A percentile compares a stretch with the other conserved stretches of the same genome.
Evolutionary conservation across 306 rosid genomes (phyloP).

Genomic region (Psophocarpus tetragonolobus): DNA sequence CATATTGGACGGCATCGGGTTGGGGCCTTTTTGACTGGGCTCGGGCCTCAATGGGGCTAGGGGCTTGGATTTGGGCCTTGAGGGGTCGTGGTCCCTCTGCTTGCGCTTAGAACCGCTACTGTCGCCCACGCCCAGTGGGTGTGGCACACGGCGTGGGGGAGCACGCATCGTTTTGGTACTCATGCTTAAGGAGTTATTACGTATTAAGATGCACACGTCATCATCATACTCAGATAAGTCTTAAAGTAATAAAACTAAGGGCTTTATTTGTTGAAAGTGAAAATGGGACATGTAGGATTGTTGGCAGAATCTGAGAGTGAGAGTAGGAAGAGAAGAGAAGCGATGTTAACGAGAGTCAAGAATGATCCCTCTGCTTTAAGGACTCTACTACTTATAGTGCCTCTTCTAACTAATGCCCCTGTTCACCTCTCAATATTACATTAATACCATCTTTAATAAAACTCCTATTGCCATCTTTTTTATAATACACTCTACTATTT

Average conservation of each 20-base stretch:
- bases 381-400: conserved; percentile 23
- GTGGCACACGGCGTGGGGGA: conserved; percentile 61
- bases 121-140: background rate
- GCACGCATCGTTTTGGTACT: conserved; percentile 83
- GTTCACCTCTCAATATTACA: background rate
- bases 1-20: conserved; percentile 14
- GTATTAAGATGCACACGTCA: conserved; percentile 45
- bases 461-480: too few relatives aligned
- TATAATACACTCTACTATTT: too few relatives aligned
- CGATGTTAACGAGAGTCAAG: background rate
- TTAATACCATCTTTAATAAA: too few relatives aligned
- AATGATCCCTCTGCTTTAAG: background rate
- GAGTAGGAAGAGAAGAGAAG: background rate
- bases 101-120: conserved; percentile 42
- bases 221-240: background rate
- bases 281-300: too few relatives aligned
- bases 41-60: background rate
- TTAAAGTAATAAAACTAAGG: background rate
- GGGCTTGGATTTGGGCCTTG: conserved; percentile 21
- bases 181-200: too few relatives aligned
- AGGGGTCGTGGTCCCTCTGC: conserved; percentile 29
- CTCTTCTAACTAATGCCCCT: background rate
- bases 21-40: background rate
- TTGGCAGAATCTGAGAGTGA: background rate
- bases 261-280: background rate